These are phyloP conservation scores for Beauveria varroae DNA, from an alignment of 2,329 filamentous ascomycete species.

Conservation along the genomic window DNA sequence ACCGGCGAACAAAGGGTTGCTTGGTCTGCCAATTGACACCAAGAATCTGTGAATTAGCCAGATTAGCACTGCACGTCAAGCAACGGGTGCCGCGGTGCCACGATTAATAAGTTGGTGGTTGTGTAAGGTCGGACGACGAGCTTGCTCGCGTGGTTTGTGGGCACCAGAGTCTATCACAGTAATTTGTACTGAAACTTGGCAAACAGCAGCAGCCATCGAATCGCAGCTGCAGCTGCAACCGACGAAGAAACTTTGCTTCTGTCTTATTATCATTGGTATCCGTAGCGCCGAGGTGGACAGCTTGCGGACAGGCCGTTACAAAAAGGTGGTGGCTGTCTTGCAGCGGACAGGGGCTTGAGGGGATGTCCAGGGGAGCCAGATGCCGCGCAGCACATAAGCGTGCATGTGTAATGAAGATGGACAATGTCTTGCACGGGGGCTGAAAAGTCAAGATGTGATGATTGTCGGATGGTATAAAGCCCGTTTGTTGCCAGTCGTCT, in stretches of 20 bases:
- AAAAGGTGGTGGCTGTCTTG: too few species aligned
- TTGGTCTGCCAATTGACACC: neutral
- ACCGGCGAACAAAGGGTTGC: neutral
- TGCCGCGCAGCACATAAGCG: too few species aligned
- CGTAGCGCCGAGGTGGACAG: too few species aligned
- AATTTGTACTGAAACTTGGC: too few species aligned
- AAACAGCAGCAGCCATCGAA: too few species aligned
- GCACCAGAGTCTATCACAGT: neutral
- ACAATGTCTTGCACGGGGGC: neutral
- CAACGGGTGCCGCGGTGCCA: neutral
- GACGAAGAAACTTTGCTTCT: too few species aligned
- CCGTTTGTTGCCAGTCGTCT: neutral
- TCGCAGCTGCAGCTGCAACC: too few species aligned
- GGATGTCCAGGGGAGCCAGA: neutral
- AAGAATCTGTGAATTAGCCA: neutral
- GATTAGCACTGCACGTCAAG: neutral
- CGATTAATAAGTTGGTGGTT: neutral
- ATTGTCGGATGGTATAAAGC: neutral
- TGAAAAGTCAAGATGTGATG: neutral
- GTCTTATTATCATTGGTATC: too few species aligned
- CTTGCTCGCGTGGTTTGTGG: slow-evolving; percentile 1
- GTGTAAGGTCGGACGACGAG: neutral
- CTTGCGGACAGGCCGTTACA: too few species aligned
- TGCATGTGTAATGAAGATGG: neutral
- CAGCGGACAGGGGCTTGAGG: neutral